Base-by-base conservation (phyloP, 2,329 filamentous ascomycete species). In the Aspergillus novoparasiticus region DNA sequence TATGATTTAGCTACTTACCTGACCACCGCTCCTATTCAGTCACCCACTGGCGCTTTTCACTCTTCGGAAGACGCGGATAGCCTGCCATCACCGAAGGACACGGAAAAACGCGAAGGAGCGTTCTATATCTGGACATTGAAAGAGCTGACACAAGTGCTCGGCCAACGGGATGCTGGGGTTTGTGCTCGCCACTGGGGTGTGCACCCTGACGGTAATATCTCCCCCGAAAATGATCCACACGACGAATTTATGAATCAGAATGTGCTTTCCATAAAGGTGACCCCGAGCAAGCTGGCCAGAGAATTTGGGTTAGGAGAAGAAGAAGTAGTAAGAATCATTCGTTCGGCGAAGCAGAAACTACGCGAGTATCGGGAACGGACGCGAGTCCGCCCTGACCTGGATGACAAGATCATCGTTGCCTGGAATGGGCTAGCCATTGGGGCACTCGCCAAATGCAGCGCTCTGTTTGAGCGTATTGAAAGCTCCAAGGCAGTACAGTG, bases 181-280 rank as follows among this genome's bases (percentile, higher is more conserved):
- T 89, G 92, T 34, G 92, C 93, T 0, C 88, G 88, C 5, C 92
- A 97, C 77, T 98, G 92, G 87, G 91, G 92, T 64, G 90, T 97
- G 16, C 86, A 87, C 36, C 85, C 91, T 46, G 89, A 96, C 69
- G 95, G 95, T 51, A 98, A 99, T 71, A 90, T 99, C 1, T 86
- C 89, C 39, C 88, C 89, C 4, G 87, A 90, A 60, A 88, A 94
- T 69, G 95, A 99, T 73, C 90, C 92, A 0, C 91, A 96, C 71
- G 94, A 98, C 73, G 94, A 98, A 73, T 94, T 98, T 64, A 90
- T 96, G 72, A 93, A 94, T 71, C 93, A 96, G 75, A 99, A 98
- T 73, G 93, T 97, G 6, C 80, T 97, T 2, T 87, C 88, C 43
- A 85, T 96, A 30, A 86, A 86, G 41, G 88, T 86, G 64, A 90